Conservation (phyloP, 2,329 filamentous ascomycete species). For the Aureobasidium vineae region DNA sequence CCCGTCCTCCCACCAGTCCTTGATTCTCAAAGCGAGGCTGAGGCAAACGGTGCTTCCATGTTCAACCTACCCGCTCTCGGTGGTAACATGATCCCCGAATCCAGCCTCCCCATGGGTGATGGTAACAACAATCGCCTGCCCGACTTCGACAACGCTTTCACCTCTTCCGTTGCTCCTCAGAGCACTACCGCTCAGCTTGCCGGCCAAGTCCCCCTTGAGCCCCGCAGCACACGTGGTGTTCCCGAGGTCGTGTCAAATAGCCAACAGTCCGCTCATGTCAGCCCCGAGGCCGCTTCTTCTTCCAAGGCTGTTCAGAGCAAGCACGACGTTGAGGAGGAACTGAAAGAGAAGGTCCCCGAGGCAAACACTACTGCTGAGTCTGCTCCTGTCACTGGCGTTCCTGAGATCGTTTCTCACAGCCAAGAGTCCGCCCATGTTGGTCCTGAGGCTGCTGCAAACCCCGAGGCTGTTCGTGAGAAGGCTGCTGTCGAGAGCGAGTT, state of each 20-base stretch:
- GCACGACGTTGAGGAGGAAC: conserved; percentile 66
- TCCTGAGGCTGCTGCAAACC: conserved; percentile 64
- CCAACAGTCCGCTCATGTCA: conserved; percentile 62
- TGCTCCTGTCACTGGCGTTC: conserved; percentile 43
- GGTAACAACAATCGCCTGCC: conserved; percentile 34
- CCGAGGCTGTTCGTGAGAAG: conserved; percentile 68
- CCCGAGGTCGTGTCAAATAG: conserved; percentile 69
- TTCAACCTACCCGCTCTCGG: conserved; percentile 49
- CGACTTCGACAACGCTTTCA: conserved; percentile 42
- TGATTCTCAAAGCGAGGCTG: conserved; percentile 46
- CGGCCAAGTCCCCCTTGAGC: conserved; percentile 47
- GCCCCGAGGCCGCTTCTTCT: conserved; percentile 64
- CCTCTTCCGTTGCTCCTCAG: conserved; percentile 45
- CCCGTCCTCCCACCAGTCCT: conserved; percentile 48
- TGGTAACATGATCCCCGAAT: conserved; percentile 74
- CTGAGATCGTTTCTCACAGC: conserved; percentile 67
- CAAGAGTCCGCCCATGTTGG: conserved; percentile 63
- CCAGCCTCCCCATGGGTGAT: conserved; percentile 67
- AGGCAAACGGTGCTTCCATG: conserved; percentile 43
- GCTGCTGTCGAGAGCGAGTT: conserved; percentile 68
- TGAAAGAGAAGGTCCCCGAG: conserved; percentile 62
- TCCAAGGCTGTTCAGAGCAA: conserved; percentile 68
- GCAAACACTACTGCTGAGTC: conserved; percentile 30
- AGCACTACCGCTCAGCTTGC: conserved; percentile 51
- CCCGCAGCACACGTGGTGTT: conserved; percentile 41